Base-by-base conservation (phyloP, 768 basidiomycete genomes). In the Russula lepida region DNA sequence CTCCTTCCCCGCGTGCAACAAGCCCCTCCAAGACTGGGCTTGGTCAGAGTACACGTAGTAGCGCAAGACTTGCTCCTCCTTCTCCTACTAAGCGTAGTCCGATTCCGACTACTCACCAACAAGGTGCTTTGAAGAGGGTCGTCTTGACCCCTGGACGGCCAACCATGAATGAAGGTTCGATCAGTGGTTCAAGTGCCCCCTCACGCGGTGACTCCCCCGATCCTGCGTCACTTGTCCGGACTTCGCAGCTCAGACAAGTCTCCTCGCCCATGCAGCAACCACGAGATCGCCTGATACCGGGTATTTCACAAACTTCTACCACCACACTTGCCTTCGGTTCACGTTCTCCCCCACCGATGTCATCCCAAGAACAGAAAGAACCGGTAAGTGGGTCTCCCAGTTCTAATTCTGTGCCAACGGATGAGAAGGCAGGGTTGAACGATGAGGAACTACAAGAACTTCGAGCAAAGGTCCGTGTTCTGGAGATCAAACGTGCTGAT, bases 401-500 rank as follows among this genome's bases (percentile, higher is more conserved):
- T 23, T 25, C 50, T 27, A 33, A 19, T 33, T 35, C 30, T 48
- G 50, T 48, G 35, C 53, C 50, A 43, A 56, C 35, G 19, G 37
- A 32, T 35, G 46, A 23, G 25, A 54, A 51, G 56, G 19, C 32
- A 47, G 32, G 37, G 47, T 8, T 15, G 25, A 62, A 86, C 63
- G 86, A 85, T 58, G 72, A 79, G 55, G 86, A 88, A 68, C 72
- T 84, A 21, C 86, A 95, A 73, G 92, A 95, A 71, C 76, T 94
- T 53, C 83, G 86, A 44, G 86, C 87, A 30, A 92, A 91, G 72
- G 78, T 90, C 30, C 84, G 91, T 25, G 84, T 94, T 5, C 76
- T 97, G 30, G 97, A 99, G 74, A 82, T 83, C 9, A 88, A 92
- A 69, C 87, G 92, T 17, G 80, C 85, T 1, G 94, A 98, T 56